Base-by-base conservation (phyloP, 768 basidiomycete genomes). In the Paxillus rubicundulus region DNA sequence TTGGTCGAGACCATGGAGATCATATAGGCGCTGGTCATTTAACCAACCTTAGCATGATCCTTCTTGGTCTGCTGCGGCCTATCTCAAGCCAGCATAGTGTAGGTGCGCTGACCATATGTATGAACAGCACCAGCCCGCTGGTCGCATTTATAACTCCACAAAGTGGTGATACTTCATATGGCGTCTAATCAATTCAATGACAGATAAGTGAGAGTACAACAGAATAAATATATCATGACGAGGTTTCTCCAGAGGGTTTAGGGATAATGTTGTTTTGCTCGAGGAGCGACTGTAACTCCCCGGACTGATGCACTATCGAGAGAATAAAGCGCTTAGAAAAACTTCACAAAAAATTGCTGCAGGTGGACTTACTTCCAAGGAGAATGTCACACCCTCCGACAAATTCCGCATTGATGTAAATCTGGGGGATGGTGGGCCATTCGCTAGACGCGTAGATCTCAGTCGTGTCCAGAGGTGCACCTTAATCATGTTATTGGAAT, bases 361-460 rank as follows among this genome's bases (percentile, higher is more conserved):
- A 34, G 30, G 39, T 37, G 17, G 20, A 84, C 92, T 73, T 63
- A 94, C 92, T 97, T 58, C 84, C 81, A 24, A 98, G 70, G 18
- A 98, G 72, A 60, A 99, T 98, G 73, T 99, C 96, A 69, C 95
- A 97, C 48, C 96, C 97, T 30, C 96, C 96, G 38, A 99, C 78
- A 63, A 99, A 99, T 68, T 97, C 94, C 5, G 95, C 96, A 49
- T 90, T 85, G 33, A 98, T 79, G 64, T 96, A 99, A 12, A 99
- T 69, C 68, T 99, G 96, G 10, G 96, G 96, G 58, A 99, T 86
- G 17, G 96, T 99, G 13, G 96, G 96, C 96, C 96, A 99, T 57
- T 97, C 91, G 20, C 95, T 98, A 61, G 14, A 33, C 6, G 44
- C 13, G 24, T 12, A 13, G 34, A 9, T 18, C 16, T 51, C 20